Evolutionary conservation across 1,139 yeast genomes (phyloP).

Genomic region (Yamadazyma diddensiae): DNA sequence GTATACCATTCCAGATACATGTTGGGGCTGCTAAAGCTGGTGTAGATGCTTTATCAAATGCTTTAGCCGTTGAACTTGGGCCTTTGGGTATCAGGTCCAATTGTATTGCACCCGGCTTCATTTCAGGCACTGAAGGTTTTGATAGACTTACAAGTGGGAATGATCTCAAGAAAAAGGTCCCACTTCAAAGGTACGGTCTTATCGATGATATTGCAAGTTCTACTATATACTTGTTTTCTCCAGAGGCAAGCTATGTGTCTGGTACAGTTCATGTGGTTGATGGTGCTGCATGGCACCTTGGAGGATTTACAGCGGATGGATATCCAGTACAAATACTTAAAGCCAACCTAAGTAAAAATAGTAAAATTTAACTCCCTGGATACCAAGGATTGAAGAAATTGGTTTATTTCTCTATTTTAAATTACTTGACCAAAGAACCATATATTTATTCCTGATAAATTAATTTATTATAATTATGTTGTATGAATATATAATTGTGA

Average conservation of each 20-base stretch:
- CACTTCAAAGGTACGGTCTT: conserved; percentile 71
- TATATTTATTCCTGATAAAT: too few species aligned
- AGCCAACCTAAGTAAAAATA: conserved; percentile 12
- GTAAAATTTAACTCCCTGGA: conserved; percentile 11
- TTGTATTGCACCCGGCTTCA: conserved; percentile 88
- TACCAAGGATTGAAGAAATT: too few species aligned
- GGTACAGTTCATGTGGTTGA: conserved; percentile 81
- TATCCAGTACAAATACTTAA: conserved; percentile 33
- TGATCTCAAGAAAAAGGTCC: conserved; percentile 39
- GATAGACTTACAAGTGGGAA: conserved; percentile 32
- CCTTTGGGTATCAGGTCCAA: conserved; percentile 83
- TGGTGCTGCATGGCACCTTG: conserved; percentile 84
- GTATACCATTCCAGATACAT: conserved; percentile 86
- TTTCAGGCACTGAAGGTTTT: conserved; percentile 82
- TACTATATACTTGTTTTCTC: conserved; percentile 75
- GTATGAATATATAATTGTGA: too few species aligned
- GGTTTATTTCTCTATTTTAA: too few species aligned
- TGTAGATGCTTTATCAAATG: conserved; percentile 80
- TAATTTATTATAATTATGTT: too few species aligned
- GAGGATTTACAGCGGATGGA: conserved; percentile 28
- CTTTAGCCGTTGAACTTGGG: conserved; percentile 87
- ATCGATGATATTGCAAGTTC: conserved; percentile 82
- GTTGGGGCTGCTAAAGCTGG: conserved; percentile 98
- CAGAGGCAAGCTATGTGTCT: conserved; percentile 69
- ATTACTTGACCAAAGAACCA: too few species aligned